Evolutionary conservation across 352 stramenopile species (phyloP).

Genomic region (Pythium myriotylum): DNA sequence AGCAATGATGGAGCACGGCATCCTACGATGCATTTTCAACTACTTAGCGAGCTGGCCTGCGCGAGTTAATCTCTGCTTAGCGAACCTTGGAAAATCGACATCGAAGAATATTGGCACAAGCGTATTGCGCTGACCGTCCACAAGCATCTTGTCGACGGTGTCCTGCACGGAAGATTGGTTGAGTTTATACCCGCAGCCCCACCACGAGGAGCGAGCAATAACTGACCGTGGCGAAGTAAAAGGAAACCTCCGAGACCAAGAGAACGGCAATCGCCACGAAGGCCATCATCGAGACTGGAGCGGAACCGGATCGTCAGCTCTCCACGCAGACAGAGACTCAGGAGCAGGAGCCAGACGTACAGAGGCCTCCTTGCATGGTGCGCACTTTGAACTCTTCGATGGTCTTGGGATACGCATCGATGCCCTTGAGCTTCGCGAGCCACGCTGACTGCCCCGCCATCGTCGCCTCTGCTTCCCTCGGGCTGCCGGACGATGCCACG

Average conservation of each 20-base stretch:
- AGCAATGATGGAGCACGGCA: constrained; percentile 76
- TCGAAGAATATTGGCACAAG: constrained; percentile 82
- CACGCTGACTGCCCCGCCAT: constrained; percentile 32
- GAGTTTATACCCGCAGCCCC: neutral
- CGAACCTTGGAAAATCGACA: constrained; percentile 70
- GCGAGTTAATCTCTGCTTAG: neutral
- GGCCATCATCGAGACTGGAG: constrained; percentile 69
- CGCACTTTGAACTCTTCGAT: constrained; percentile 90
- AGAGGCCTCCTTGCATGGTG: constrained; percentile 80
- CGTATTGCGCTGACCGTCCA: constrained; percentile 72
- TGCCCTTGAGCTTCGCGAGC: constrained; percentile 41
- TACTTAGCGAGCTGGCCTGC: neutral
- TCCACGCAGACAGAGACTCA: neutral
- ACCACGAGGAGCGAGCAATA: neutral
- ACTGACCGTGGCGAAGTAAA: constrained; percentile 67
- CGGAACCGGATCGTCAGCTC: constrained; percentile 1
- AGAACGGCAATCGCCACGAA: constrained; percentile 69
- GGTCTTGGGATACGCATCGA: constrained; percentile 87
- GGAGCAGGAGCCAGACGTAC: constrained; percentile 38
- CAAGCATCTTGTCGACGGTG: constrained; percentile 85
- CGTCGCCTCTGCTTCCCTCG: neutral
- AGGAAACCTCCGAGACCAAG: constrained; percentile 73
- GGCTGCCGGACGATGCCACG: constrained; percentile 18
- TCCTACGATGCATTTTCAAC: constrained; percentile 32
- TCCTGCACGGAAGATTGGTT: constrained; percentile 37